Conservation (phyloP, 352 stramenopile genomes). For the Phytophthora pisi region DNA sequence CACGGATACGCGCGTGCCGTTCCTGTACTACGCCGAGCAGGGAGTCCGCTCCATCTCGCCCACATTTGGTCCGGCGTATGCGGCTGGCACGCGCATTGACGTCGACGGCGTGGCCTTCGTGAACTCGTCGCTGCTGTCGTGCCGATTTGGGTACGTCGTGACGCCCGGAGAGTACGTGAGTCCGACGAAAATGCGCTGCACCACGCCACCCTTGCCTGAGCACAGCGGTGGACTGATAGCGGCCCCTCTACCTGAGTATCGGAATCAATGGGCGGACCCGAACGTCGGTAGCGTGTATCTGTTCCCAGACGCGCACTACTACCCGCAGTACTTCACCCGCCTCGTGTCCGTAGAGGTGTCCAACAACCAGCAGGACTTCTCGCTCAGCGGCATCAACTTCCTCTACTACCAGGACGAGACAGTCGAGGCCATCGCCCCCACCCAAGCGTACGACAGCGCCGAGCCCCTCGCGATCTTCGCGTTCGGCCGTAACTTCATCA, state of each 20-base stretch:
- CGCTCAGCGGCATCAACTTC: constrained; percentile 89
- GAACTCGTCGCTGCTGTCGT: constrained; percentile 85
- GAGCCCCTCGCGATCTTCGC: constrained; percentile 68
- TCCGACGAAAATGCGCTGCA: constrained; percentile 83
- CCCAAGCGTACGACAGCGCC: constrained; percentile 46
- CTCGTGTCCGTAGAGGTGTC: constrained; percentile 94
- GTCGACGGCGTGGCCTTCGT: constrained; percentile 90
- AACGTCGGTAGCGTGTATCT: constrained; percentile 68
- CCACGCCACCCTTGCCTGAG: constrained; percentile 69
- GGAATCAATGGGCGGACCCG: constrained; percentile 65
- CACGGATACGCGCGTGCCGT: constrained; percentile 57
- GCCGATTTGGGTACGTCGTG: constrained; percentile 86
- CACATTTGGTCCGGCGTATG: constrained; percentile 86
- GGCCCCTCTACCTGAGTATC: constrained; percentile 75
- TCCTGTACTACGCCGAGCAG: constrained; percentile 88
- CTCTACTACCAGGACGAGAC: constrained; percentile 92
- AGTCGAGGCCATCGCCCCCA: constrained; percentile 70
- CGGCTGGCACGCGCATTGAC: constrained; percentile 83
- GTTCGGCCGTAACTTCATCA: constrained; percentile 89
- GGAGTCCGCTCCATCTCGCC: constrained; percentile 78
- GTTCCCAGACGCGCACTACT: constrained; percentile 85
- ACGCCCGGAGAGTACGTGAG: constrained; percentile 87
- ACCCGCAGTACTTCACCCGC: constrained; percentile 88
- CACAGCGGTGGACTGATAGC: constrained; percentile 61
- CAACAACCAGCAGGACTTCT: constrained; percentile 97